A percentile compares a stretch with the other conserved stretches of the same genome.
phyloP scores from a whole-genome alignment of 345 rosid genomes.

The rapeseed (Brassica napus) region Da-Ae NC_063437.1:21428001-21428500 shows the following conservation, averaged over 20 bases:
- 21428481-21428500: neutral
- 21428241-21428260: neutral
- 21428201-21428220: neutral
- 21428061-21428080: neutral
- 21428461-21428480: neutral
- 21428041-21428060: neutral
- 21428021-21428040: neutral
- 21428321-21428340: neutral
- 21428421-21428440: neutral
- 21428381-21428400: neutral
- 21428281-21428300: neutral
- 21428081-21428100: constrained; percentile 21
- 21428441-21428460: neutral
- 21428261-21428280: neutral
- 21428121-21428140: constrained; percentile 9
- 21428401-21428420: neutral
- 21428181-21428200: constrained; percentile 10
- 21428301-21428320: neutral
- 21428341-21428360: neutral
- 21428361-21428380: neutral
- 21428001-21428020: neutral
- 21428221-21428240: neutral
- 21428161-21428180: constrained; percentile 13
- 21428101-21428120: constrained; percentile 25
- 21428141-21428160: neutral